Evolutionary conservation across 371 early-diverging fungal genomes (phyloP), one percentile per base, ranked within the genome.

Genomic region (Mucor velutinosus): DNA sequence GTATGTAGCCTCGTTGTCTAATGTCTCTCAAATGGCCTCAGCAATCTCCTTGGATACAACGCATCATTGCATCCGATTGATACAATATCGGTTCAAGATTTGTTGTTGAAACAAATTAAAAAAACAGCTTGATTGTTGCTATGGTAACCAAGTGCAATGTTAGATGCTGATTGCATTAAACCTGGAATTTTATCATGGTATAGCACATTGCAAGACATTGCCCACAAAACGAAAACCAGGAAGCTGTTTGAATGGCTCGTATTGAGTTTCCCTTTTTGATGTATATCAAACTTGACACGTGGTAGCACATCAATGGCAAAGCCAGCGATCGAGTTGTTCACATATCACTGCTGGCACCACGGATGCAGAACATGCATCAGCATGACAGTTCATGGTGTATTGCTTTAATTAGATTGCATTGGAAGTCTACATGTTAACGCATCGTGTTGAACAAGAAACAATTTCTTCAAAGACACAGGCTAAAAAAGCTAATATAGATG

Each of bases 1-100:
- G 59, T 66, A 43, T 30, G 23, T 21, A n/a, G 35, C 35, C 62
- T 63, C 39, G 39, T 51, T 37, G 15, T 41, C 43, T 59, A 45
- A 45, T 45, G 45, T 45, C 45, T 45, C 45, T 45, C 19, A 45
- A 45, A 45, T 12, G 37, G 0, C n/a, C 45, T 19, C 19, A 45
- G 7, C 19, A 17, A 19, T 45, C 45, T 45, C 45, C 45, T n/a
- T 45, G 19, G 3, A 45, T 7, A 45, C 19, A 37, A 37, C 1
- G 37, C 37, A 37, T 37, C 14, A 37, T 37, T 37, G 37, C 14
- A 37, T 37, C 14, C 1, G 4, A 14, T 14, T 37, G 37, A 37
- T 37, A 14, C 37, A 37, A 12, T 37, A 37, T 11, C 12, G 12
- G 11, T 37, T 33, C 8, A 8, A 43, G n/a, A 19, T 45, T 7